Conservation (phyloP, 352 stramenopile genomes). For the Phytophthora ramorum region DNA sequence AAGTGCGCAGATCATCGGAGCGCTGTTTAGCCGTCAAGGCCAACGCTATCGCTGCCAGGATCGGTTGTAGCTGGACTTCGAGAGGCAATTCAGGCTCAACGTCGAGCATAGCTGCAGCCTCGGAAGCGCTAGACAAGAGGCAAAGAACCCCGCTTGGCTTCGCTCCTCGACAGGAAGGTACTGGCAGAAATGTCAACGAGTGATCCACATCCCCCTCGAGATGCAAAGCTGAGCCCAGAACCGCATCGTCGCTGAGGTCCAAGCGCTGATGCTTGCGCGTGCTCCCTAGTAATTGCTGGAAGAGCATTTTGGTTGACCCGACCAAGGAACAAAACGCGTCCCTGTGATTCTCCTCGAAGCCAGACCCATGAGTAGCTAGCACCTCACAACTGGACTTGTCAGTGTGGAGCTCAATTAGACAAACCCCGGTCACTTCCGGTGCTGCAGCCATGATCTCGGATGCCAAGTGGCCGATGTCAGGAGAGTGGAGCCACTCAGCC, state of each 20-base stretch:
- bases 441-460: slow-evolving; percentile 33
- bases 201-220: slow-evolving; percentile 18
- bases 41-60: slow-evolving; percentile 53
- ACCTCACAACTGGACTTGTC: slow-evolving; percentile 49
- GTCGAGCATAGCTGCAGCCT: slow-evolving; percentile 28
- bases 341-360: slow-evolving; percentile 12
- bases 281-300: slow-evolving; percentile 50
- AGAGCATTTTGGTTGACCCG: slow-evolving; percentile 25
- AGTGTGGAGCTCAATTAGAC: slow-evolving; percentile 55
- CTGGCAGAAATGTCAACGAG: slow-evolving; percentile 56
- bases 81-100: slow-evolving; percentile 19
- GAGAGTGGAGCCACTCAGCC: slow-evolving; percentile 43
- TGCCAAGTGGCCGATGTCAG: slow-evolving; percentile 42
- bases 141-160: slow-evolving; percentile 56
- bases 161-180: slow-evolving; percentile 45
- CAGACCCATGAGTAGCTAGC: slow-evolving; percentile 27
- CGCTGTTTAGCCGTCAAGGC: slow-evolving; percentile 59
- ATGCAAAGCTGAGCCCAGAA: slow-evolving; percentile 35
- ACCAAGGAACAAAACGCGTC: slow-evolving; percentile 25
- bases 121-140: slow-evolving; percentile 30
- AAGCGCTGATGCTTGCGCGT: slow-evolving; percentile 39
- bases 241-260: slow-evolving; percentile 47
- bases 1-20: slow-evolving; percentile 64
- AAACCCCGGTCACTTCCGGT: slow-evolving; percentile 44
- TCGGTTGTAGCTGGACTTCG: slow-evolving; percentile 50